phyloP scores from a whole-genome alignment of 2,329 filamentous ascomycete species.

The Bipolaris cookei region DNA sequence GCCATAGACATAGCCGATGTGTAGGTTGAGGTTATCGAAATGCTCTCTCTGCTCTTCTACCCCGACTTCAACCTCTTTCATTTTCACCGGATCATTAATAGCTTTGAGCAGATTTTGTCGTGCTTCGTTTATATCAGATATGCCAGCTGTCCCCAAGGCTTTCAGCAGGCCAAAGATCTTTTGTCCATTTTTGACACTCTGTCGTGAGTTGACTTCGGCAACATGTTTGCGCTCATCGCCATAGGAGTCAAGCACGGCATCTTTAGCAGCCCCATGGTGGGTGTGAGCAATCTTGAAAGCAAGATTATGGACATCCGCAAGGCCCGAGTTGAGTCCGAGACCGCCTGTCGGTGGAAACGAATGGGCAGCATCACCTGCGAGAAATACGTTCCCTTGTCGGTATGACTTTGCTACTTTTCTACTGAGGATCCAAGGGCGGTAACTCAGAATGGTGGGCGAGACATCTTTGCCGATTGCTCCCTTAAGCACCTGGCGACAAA shows the following conservation, averaged over 20 bases:
- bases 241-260: constrained; percentile 38
- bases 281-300: constrained; percentile 49
- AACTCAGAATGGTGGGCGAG: neutral
- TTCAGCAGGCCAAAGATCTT: neutral
- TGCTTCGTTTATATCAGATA: neutral
- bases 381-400: constrained; percentile 1
- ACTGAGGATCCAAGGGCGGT: neutral
- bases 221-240: constrained; percentile 46
- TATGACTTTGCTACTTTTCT: neutral
- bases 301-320: constrained; percentile 50
- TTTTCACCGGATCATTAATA: neutral
- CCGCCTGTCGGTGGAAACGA: constrained; percentile 35
- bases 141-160: neutral
- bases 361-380: constrained; percentile 30
- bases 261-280: constrained; percentile 31
- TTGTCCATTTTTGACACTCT: constrained; percentile 17
- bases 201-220: constrained; percentile 18
- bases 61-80: neutral
- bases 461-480: neutral
- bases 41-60: neutral
- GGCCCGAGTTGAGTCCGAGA: constrained; percentile 37
- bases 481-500: neutral
- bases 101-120: neutral
- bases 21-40: neutral
- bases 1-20: neutral